Base-by-base conservation (phyloP, 805 yeast genomes). In the Kregervanrija delftensis region DNA sequence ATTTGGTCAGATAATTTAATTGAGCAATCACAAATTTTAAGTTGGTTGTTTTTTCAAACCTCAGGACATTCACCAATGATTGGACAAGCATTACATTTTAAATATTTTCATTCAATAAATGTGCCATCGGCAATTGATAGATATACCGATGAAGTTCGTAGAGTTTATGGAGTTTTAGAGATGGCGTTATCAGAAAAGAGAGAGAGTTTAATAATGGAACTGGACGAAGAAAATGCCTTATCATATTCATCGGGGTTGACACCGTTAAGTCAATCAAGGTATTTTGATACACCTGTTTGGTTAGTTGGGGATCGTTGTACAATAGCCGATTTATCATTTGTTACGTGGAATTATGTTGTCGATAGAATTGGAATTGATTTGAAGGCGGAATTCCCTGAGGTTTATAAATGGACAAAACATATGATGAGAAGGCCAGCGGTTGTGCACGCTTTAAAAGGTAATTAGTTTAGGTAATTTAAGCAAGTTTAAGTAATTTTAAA, bases 41-140 rank as follows among this genome's bases (percentile, higher is more conserved):
- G 89, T 6, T 90, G 97, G 96, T 71, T 91, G 34, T 90, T 87
- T 59, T 90, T 90, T 71, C 98, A 90, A 66, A 88, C 96, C 3
- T 84, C 95, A 4, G 97, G 98, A 6, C 97, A 89, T 61, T 96
- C 97, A 0, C 96, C 97, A n/a, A 90, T 90, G 96, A 86, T 90
- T 55, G 97, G 97, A 14, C 97, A 90, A 65, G 96, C 97, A 8
- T 73, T 91, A 54, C 97, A 91, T 68, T 91, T 90, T 69, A 75
- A 90, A 58, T 88, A 86, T 62, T 88, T 90, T 72, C 96, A 90
- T 61, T 77, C 90, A 6, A 83, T 83, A 49, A 81, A 81, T 43
- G 88, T 90, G 2, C 88, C 91, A 14, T 77, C 88, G 47, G 96
- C 97, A 0, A 86, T 90, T 15, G 96, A 87, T 55, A 71, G 96